Evolutionary conservation across 2,329 filamentous ascomycete genomes (phyloP).

Genomic region (Dactylella cylindrospora): DNA sequence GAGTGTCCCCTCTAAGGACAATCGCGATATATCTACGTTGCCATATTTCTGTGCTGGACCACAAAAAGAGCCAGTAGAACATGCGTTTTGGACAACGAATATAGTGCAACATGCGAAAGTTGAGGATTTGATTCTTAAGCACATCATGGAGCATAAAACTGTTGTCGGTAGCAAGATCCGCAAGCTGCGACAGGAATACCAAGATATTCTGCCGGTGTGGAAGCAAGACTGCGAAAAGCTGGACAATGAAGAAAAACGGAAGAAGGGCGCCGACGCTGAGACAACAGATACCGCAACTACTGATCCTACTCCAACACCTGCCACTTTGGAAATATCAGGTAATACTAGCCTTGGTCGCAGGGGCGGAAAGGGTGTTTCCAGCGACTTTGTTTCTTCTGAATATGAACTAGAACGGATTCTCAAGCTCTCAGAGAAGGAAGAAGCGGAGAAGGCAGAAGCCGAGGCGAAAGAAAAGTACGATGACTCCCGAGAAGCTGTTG

Average conservation of each 20-base stretch:
- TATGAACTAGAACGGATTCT: conserved; percentile 49
- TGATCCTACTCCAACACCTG: conserved; percentile 32
- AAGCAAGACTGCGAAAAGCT: conserved; percentile 46
- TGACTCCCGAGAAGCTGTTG: conserved; percentile 72
- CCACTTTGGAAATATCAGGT: conserved; percentile 44
- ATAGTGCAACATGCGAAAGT: conserved; percentile 45
- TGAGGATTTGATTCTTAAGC: conserved; percentile 44
- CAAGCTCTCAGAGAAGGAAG: conserved; percentile 47
- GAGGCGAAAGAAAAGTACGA: conserved; percentile 66
- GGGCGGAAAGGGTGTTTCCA: conserved; percentile 45
- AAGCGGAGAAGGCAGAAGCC: conserved; percentile 43
- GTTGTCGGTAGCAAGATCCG: conserved; percentile 37
- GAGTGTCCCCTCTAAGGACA: conserved; percentile 18
- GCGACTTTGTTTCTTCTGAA: conserved; percentile 48
- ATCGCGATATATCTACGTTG: conserved; percentile 32
- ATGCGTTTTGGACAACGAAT: conserved; percentile 46
- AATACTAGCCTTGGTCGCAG: conserved; percentile 44
- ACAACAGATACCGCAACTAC: conserved; percentile 44
- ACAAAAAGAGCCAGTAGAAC: conserved; percentile 46
- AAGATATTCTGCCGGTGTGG: conserved; percentile 45
- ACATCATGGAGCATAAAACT: conserved; percentile 31
- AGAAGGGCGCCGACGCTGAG: conserved; percentile 47
- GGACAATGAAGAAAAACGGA: conserved; percentile 47
- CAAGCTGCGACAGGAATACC: conserved; percentile 47
- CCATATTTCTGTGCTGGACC: conserved; percentile 47